Conservation (phyloP, 495 filamentous ascomycete species). For the Penicillium psychrofluorescens region DNA sequence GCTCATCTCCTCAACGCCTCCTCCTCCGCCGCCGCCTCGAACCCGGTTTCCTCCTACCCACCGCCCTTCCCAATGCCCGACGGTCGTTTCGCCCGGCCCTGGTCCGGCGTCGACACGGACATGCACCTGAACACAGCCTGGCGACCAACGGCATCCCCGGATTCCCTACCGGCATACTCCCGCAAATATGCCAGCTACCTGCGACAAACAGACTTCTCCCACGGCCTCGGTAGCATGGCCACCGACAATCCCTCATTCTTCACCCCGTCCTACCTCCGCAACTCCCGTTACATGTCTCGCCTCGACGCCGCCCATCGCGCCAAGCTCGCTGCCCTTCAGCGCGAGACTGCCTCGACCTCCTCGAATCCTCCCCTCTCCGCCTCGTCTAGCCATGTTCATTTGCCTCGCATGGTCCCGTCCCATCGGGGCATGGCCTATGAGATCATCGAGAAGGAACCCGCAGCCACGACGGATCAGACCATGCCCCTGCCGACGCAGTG, state of each 20-base stretch:
- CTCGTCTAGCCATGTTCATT: constrained; percentile 54
- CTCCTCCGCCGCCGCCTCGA: constrained; percentile 41
- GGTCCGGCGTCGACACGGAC: constrained; percentile 35
- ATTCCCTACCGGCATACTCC: constrained; percentile 49
- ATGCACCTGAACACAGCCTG: constrained; percentile 38
- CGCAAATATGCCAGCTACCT: constrained; percentile 51
- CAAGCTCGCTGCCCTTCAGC: constrained; percentile 47
- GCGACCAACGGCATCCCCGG: constrained; percentile 27
- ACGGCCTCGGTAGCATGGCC: constrained; percentile 18
- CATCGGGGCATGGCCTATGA: constrained; percentile 82
- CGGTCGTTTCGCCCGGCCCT: constrained; percentile 26
- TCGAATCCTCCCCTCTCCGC: constrained; percentile 48
- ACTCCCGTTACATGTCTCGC: constrained; percentile 68
- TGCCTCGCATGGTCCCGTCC: constrained; percentile 60
- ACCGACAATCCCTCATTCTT: constrained; percentile 46
- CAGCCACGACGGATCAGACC: constrained; percentile 46
- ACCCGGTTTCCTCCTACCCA: constrained; percentile 31
- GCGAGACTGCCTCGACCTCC: constrained; percentile 31
- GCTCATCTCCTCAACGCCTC: constrained; percentile 53
- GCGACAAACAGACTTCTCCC: constrained; percentile 22
- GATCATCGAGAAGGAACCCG: constrained; percentile 70
- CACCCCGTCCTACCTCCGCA: constrained; percentile 71
- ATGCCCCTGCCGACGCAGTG: constrained; percentile 73
- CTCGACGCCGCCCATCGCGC: constrained; percentile 63
- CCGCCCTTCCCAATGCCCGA: constrained; percentile 23